Conservation (phyloP, 352 stramenopile species). For the Nothophytophthora sp. region DNA sequence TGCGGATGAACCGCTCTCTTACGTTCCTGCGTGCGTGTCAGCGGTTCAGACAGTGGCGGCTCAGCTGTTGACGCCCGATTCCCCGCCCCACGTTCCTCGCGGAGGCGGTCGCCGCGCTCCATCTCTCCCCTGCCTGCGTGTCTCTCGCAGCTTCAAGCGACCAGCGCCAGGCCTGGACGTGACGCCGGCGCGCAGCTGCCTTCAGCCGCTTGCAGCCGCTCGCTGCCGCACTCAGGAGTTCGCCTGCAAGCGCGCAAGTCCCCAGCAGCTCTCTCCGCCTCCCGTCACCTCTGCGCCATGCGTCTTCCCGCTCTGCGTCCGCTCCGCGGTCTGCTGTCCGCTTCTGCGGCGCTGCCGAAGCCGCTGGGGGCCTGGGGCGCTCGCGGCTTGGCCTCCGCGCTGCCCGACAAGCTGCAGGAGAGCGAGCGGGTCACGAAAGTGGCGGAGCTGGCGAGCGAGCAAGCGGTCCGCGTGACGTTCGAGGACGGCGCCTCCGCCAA, state of each 20-base stretch:
- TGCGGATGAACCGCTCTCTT: too few relatives aligned
- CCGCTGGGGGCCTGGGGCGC: background rate
- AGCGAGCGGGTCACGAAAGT: slow-evolving; percentile 37
- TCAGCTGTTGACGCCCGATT: too few relatives aligned
- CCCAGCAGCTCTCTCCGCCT: background rate
- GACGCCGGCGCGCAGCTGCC: too few relatives aligned
- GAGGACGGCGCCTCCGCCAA: slow-evolving; percentile 73
- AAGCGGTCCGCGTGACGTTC: slow-evolving; percentile 71
- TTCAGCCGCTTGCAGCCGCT: background rate
- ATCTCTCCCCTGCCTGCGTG: slow-evolving; percentile 9
- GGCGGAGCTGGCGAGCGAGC: slow-evolving; percentile 48
- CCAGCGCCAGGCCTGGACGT: too few relatives aligned
- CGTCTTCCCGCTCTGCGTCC: slow-evolving; percentile 20
- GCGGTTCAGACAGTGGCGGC: background rate
- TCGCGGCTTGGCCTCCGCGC: slow-evolving; percentile 17
- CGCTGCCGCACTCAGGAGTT: slow-evolving; percentile 19
- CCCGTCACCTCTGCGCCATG: slow-evolving; percentile 7
- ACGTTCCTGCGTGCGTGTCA: slow-evolving; percentile 17
- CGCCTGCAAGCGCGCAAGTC: slow-evolving; percentile 5
- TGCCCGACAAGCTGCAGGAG: slow-evolving; percentile 16
- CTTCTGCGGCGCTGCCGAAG: background rate
- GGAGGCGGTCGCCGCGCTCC: too few relatives aligned
- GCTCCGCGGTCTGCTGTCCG: slow-evolving; percentile 12
- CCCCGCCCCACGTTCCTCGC: slow-evolving; percentile 12
- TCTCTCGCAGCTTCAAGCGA: slow-evolving; percentile 30